These are phyloP conservation scores for Phytophthora ramorum DNA, from an alignment of 352 stramenopile species.

Conservation along the genomic window DNA sequence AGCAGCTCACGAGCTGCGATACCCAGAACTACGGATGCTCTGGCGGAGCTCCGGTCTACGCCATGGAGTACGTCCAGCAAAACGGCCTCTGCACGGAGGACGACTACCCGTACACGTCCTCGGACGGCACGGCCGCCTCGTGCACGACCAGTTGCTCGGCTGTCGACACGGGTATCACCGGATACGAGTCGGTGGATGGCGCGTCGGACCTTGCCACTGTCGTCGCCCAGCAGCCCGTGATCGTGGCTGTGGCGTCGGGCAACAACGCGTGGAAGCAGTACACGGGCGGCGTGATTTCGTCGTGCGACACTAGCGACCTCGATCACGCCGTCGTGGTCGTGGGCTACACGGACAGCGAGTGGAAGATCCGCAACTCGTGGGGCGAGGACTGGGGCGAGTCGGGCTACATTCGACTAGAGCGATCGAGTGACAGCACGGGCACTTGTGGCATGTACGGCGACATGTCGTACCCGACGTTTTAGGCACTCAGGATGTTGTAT, in stretches of 20 bases:
- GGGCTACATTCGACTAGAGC: slow-evolving; percentile 95
- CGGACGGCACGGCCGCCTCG: slow-evolving; percentile 25
- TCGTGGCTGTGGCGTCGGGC: slow-evolving; percentile 94
- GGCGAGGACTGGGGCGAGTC: slow-evolving; percentile 92
- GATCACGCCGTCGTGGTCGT: slow-evolving; percentile 98
- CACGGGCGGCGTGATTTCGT: slow-evolving; percentile 89
- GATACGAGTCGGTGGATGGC: slow-evolving; percentile 69
- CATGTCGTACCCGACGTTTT: slow-evolving; percentile 61
- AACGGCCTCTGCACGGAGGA: slow-evolving; percentile 74
- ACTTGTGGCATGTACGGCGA: slow-evolving; percentile 66
- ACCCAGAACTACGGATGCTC: slow-evolving; percentile 89
- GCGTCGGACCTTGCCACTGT: slow-evolving; percentile 29
- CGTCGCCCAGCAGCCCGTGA: slow-evolving; percentile 86
- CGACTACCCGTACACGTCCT: slow-evolving; percentile 45
- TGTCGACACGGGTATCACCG: slow-evolving; percentile 44
- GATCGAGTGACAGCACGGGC: slow-evolving; percentile 68
- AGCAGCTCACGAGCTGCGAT: slow-evolving; percentile 93
- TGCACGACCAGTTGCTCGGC: slow-evolving; percentile 38
- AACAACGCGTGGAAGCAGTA: slow-evolving; percentile 98
- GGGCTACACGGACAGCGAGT: slow-evolving; percentile 92
- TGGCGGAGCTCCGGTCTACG: slow-evolving; percentile 91
- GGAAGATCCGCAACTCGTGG: slow-evolving; percentile 99
- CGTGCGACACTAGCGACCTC: slow-evolving; percentile 83
- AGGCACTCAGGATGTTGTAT: slow-evolving; percentile 17
- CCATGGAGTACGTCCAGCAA: slow-evolving; percentile 91